Evolutionary conservation across 1,284 basidiomycete species (phyloP).

Genomic region (Papiliotrema flavescens): DNA sequence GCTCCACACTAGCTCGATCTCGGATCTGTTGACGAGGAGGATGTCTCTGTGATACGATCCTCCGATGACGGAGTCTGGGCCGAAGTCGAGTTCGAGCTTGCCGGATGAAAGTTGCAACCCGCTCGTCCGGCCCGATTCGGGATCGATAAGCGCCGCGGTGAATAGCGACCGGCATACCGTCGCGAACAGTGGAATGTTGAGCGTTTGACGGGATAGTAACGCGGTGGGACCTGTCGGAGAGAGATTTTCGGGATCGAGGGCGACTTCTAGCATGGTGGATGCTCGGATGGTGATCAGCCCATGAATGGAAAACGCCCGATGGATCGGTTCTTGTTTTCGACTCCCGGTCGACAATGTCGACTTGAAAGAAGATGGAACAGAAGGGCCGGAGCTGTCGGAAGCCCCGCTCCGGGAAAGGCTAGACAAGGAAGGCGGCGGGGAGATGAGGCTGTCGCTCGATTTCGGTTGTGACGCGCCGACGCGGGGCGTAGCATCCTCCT

Average conservation of each 20-base stretch:
- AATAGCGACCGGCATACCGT: slow-evolving; percentile 45
- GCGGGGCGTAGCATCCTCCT: slow-evolving; percentile 1
- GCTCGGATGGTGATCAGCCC: slow-evolving; percentile 41
- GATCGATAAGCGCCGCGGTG: slow-evolving; percentile 40
- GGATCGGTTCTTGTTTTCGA: slow-evolving; percentile 32
- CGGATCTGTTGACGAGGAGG: slow-evolving; percentile 43
- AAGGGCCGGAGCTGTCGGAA: slow-evolving; percentile 12
- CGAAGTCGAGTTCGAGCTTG: slow-evolving; percentile 39
- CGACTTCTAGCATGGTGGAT: slow-evolving; percentile 8
- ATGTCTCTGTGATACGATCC: slow-evolving; percentile 41
- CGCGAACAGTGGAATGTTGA: slow-evolving; percentile 43
- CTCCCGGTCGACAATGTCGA: background rate
- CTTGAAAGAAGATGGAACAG: slow-evolving; percentile 13
- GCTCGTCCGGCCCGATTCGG: slow-evolving; percentile 26
- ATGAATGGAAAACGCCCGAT: slow-evolving; percentile 43
- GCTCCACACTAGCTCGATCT: slow-evolving; percentile 45
- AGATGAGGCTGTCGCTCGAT: background rate
- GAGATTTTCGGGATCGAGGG: background rate
- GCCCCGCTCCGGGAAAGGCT: background rate
- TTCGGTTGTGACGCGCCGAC: background rate
- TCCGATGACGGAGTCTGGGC: slow-evolving; percentile 39
- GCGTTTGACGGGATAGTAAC: slow-evolving; percentile 18
- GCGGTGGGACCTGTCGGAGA: slow-evolving; percentile 6
- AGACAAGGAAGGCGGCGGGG: background rate
- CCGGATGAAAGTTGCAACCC: slow-evolving; percentile 36